Conservation (phyloP, 2,329 filamentous ascomycete genomes). For the Graphiopsis chlorocephala region DNA sequence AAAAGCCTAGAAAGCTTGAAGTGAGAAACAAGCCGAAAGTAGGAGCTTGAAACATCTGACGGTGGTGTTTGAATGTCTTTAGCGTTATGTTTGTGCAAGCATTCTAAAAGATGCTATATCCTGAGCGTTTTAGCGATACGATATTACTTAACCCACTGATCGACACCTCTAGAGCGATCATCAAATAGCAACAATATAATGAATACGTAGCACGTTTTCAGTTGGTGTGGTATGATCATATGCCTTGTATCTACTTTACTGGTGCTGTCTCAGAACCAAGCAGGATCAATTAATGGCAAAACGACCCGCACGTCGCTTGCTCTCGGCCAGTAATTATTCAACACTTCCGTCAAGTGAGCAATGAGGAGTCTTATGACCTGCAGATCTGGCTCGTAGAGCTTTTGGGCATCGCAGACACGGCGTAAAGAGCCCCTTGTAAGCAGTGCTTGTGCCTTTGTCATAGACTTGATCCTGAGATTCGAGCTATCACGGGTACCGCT, state of each 20-base stretch:
- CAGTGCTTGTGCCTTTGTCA: not conserved
- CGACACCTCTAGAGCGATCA: not conserved
- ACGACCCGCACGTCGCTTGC: not conserved
- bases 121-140: not conserved
- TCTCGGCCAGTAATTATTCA: too few relatives aligned
- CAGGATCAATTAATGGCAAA: too few relatives aligned
- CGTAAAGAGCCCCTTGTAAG: not conserved
- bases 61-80: not conserved
- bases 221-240: not conserved
- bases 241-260: not conserved
- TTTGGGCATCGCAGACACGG: not conserved
- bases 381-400: not conserved
- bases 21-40: not conserved
- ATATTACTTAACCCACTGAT: too few relatives aligned
- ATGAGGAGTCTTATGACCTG: not conserved
- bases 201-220: not conserved
- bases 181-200: not conserved
- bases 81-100: not conserved
- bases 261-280: too few relatives aligned
- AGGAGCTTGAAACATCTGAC: not conserved
- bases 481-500: not conserved
- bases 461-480: not conserved
- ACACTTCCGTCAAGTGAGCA: not conserved
- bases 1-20: slow-evolving; percentile 14
- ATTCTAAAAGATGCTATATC: not conserved